These are phyloP conservation scores for Ampelocalamus luodianensis DNA, from an alignment of 176 grass and related monocot species.

Conservation along the genomic window DNA sequence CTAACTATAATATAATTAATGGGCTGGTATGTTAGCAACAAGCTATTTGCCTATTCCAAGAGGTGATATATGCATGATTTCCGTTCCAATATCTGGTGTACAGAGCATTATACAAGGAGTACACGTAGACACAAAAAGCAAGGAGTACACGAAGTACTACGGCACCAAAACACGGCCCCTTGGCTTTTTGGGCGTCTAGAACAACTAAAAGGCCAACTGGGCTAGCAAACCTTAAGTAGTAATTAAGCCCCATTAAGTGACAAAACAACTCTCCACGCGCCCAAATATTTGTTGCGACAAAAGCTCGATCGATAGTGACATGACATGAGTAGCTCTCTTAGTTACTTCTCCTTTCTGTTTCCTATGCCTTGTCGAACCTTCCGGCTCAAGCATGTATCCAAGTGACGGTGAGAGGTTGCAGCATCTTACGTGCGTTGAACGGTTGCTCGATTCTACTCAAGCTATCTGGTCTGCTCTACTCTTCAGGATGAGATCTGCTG, in stretches of 20 bases:
- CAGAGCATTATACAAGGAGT: too few species aligned
- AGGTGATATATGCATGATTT: too few species aligned
- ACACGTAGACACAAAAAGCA: background rate
- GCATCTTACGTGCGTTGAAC: background rate
- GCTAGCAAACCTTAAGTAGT: background rate
- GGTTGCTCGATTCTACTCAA: background rate
- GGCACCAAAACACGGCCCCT: background rate
- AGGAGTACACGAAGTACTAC: background rate
- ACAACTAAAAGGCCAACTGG: background rate
- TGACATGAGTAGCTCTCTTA: background rate
- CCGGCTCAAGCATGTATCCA: background rate
- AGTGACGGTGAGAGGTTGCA: background rate
- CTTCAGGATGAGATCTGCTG: background rate
- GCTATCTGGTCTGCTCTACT: background rate
- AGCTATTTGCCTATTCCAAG: too few species aligned
- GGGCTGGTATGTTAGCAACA: too few species aligned
- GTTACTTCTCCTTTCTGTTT: background rate
- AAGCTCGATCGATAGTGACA: background rate
- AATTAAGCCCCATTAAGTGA: background rate
- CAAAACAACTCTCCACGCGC: conserved; percentile 4
- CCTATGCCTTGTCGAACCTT: background rate
- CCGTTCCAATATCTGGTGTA: too few species aligned
- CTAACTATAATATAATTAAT: too few species aligned
- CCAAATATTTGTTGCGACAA: background rate
- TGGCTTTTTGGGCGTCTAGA: background rate